Evolutionary conservation across 2,329 filamentous ascomycete species (phyloP).

Genomic region (Monilinia vaccinii-corymbosi): DNA sequence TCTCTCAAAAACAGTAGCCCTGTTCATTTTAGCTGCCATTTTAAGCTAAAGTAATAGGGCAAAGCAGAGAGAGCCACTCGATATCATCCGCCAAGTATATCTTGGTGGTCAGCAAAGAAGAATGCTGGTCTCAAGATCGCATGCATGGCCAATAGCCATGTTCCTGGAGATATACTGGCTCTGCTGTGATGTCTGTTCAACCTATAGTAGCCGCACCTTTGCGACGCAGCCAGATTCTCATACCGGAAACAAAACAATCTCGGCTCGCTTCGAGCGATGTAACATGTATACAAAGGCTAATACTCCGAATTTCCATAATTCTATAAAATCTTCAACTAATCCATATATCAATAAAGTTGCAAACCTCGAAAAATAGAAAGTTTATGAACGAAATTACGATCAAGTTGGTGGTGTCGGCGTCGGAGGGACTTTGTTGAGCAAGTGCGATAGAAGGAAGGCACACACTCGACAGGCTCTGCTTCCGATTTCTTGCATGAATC

Average conservation of each 20-base stretch:
- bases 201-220: background rate
- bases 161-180: background rate
- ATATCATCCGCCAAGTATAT: background rate
- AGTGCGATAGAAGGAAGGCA: background rate
- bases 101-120: background rate
- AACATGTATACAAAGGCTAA: background rate
- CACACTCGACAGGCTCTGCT: background rate
- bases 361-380: background rate
- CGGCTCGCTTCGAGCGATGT: background rate
- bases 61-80: background rate
- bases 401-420: background rate
- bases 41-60: background rate
- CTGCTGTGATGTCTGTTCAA: background rate
- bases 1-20: background rate
- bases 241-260: background rate
- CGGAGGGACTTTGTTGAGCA: conserved; percentile 1
- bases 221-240: background rate
- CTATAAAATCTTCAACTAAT: background rate
- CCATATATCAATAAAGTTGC: background rate
- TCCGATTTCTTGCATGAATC: background rate
- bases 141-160: background rate
- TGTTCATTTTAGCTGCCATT: background rate
- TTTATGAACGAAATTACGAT: background rate
- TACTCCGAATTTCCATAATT: background rate
- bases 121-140: background rate